phyloP scores from a whole-genome alignment of 192 early-diverging fungal species.

The Backusella parvicylindrica region DNA sequence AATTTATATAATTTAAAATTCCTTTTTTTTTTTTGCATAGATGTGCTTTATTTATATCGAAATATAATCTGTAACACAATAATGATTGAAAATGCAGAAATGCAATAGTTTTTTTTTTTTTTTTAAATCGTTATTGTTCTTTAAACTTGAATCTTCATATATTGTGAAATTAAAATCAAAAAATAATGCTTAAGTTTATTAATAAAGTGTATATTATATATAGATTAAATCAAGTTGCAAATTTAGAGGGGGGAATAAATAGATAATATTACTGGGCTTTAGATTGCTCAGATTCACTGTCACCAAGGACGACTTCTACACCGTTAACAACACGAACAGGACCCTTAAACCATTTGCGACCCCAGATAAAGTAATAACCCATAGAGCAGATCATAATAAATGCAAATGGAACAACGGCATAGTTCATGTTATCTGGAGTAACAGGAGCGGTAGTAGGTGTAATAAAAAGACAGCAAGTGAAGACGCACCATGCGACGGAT shows the following conservation, averaged over 20 bases:
- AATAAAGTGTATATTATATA: neutral
- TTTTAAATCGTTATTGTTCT: too few species aligned
- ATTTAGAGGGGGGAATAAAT: neutral
- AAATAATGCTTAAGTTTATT: neutral
- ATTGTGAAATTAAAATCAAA: too few species aligned
- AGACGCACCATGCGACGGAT: constrained; percentile 35
- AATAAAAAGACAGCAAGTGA: constrained; percentile 39
- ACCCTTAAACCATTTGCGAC: constrained; percentile 50
- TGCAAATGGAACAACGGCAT: constrained; percentile 44
- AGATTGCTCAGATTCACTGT: constrained; percentile 13
- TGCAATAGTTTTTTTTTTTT: too few species aligned
- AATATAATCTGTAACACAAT: too few species aligned
- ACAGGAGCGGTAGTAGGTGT: constrained; percentile 37
- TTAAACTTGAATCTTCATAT: too few species aligned
- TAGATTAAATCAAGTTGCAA: neutral
- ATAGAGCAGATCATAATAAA: constrained; percentile 42
- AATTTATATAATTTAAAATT: too few species aligned
- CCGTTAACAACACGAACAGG: constrained; percentile 30
- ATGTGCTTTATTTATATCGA: too few species aligned
- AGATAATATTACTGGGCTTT: neutral
- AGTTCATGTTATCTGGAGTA: constrained; percentile 46
- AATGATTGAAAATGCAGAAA: too few species aligned
- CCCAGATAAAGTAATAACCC: constrained; percentile 47
- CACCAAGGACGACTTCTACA: constrained; percentile 27
- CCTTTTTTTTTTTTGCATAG: too few species aligned